Base-by-base conservation (phyloP, 1,284 basidiomycete species). In the Fistulina hepatica region DNA sequence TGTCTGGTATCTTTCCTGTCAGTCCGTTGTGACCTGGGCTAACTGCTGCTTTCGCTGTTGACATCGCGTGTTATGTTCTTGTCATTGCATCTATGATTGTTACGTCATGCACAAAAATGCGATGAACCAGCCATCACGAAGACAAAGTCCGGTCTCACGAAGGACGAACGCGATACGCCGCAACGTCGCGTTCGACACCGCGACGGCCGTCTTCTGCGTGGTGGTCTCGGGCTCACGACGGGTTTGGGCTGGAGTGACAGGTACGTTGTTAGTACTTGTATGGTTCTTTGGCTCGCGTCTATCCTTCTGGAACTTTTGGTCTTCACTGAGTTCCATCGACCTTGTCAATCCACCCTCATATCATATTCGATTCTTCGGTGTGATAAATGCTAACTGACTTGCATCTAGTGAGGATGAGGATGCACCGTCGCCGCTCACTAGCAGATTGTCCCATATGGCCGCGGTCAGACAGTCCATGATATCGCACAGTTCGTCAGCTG, bases 191-290 rank as follows among this genome's bases (percentile, higher is more conserved):
- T 67, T 4, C 61, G 83, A 15, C 82, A 88, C 55, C 71, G 81
- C 3, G 82, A 88, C 51, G 81, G 81, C 1, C 61, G 58, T n/a
- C 50, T 77, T 9, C 58, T 86, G 33, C 58, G 65, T 28, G 81
- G 79, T 3, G 82, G 82, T 1, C 71, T 86, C 45, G 82, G 83
- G 0, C 54, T 88, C 36, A 88, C 83, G 3, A 88, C 82, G 3
- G 82, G 82, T 0, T 60, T 88, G 12, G 82, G 82, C 0, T 88
- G 82, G 83, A 83, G 80, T 51, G 83, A 86, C 51, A n/a, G n/a
- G n/a, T n/a, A n/a, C 81, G 77, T 79, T 80, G 30, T 10, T 68
- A 58, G 31, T 38, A 32, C 22, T 37, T 33, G 30, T 33, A 21
- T 17, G 34, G 23, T 31, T 40, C 8, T 32, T 36, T 11, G 33